A percentile compares a stretch with the other conserved stretches of the same genome.
phyloP scores from a whole-genome alignment of 2,329 filamentous ascomycete species.

The Sporothrix luriei region DNA sequence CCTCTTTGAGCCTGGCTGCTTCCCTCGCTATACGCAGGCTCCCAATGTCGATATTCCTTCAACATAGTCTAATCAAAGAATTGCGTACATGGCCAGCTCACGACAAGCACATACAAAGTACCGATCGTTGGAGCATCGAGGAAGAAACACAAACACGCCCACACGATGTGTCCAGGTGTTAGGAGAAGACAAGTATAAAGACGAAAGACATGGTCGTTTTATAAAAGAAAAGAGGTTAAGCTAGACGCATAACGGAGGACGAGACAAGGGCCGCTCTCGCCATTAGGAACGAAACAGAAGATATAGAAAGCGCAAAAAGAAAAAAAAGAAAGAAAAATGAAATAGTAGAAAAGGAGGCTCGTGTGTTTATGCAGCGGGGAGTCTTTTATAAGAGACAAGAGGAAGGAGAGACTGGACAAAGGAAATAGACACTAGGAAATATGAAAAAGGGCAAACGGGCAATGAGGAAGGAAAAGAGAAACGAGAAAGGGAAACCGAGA shows the following conservation, averaged over 20 bases:
- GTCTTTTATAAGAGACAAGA: slow-evolving; percentile 8
- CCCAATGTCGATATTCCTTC: too few relatives aligned
- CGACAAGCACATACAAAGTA: neutral
- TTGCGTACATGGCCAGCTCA: neutral
- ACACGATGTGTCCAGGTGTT: neutral
- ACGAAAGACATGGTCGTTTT: slow-evolving; percentile 8
- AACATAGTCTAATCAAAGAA: neutral
- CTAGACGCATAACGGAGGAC: neutral
- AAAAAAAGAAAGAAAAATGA: neutral
- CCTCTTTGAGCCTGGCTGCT: too few relatives aligned
- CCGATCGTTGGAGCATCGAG: too few relatives aligned
- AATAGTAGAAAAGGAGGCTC: neutral
- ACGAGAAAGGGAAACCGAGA: slow-evolving; percentile 22
- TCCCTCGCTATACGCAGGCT: too few relatives aligned
- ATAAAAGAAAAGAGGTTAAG: neutral
- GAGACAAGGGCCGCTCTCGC: neutral
- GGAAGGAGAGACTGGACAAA: neutral
- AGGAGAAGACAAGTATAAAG: neutral
- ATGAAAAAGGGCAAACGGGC: neutral
- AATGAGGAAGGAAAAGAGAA: neutral
- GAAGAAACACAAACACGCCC: neutral
- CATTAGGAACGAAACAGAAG: slow-evolving; percentile 18
- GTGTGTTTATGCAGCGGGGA: slow-evolving; percentile 16
- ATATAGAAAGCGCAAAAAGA: slow-evolving; percentile 27
- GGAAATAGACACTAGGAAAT: neutral